Base-by-base conservation (phyloP, 228 moss, liverwort and hornwort genomes). In the Sphagnum magellanicum region DNA sequence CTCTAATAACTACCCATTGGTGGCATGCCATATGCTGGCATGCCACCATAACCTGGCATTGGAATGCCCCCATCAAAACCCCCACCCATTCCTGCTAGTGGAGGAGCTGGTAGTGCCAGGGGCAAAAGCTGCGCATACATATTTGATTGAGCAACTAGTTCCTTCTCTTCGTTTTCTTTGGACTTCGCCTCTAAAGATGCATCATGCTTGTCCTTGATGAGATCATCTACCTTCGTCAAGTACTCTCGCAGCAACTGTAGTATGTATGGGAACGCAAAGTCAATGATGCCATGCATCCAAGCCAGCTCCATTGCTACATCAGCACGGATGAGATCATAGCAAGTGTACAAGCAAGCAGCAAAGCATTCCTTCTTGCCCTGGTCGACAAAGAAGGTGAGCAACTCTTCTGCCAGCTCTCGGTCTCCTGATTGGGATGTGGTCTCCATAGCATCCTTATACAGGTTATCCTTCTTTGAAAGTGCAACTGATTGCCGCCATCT, bases 41-140 rank as follows among this genome's bases (percentile, higher is more conserved):
- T 78, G 50, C 85, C 70, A 69, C 6, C 4, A 46, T 64, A 79
- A 47, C 74, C 52, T 58, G 81, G 71, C 92, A 91, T 91, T 58
- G 95, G 92, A 86, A 88, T 81, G 51, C 81, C 77, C 55, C 80
- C 91, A 67, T 84, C 79, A 75, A 73, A 81, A 4, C 90, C 87
- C 60, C 93, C 97, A 59, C 88, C 68, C 87, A 90, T 84, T 68
- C 82, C 88, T 11, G 94, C 82, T 79, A 92, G 84, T 50, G 98
- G 94, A 49, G 98, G 98, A 49, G 94, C 92, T 72, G 98, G 98
- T 75, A 98, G 76, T 53, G 98, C 98, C 86, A 98, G 77, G 8
- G 98, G 98, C 75, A 98, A 76, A 48, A 98, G 94, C 81, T 94
- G 98, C 17, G 98, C 94, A 80, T 98, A 94, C 98, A 98, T 98